phyloP scores from a whole-genome alignment of 495 filamentous ascomycete species.

The Aspergillus steynii region DNA sequence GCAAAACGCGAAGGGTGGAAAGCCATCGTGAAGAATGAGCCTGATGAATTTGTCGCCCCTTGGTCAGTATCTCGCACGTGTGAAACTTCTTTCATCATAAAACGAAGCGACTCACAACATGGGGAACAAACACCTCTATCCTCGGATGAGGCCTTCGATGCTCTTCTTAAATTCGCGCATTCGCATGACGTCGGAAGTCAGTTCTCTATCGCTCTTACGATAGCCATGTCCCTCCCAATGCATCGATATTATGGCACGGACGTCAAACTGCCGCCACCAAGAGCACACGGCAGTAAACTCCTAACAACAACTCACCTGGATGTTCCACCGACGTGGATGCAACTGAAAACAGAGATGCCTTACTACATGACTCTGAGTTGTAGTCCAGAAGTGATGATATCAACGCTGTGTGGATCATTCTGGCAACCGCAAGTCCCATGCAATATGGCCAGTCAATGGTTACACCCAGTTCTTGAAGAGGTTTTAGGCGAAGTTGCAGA shows the following conservation, averaged over 20 bases:
- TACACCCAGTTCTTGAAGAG: constrained; percentile 16
- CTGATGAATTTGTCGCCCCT: constrained; percentile 9
- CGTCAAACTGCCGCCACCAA: constrained; percentile 11
- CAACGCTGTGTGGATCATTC: constrained; percentile 18
- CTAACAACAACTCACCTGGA: neutral
- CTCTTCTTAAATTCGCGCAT: constrained; percentile 11
- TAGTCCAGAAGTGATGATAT: constrained; percentile 18
- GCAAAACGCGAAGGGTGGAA: constrained; percentile 16
- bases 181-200: constrained; percentile 17
- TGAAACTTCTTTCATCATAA: neutral
- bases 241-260: constrained; percentile 14
- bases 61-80: constrained; percentile 11
- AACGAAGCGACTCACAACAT: neutral
- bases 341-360: constrained; percentile 12
- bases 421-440: constrained; percentile 20
- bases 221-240: constrained; percentile 16
- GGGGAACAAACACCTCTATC: constrained; percentile 6
- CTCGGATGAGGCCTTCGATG: constrained; percentile 12
- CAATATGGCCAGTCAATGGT: constrained; percentile 21
- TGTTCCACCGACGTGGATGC: constrained; percentile 5
- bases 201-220: constrained; percentile 14
- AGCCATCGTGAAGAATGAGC: constrained; percentile 9
- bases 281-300: neutral
- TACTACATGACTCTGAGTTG: constrained; percentile 24
- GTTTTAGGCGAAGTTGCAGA: neutral